Evolutionary conservation across 2,329 filamentous ascomycete species (phyloP).

Genomic region (Delphinella strobiligena): DNA sequence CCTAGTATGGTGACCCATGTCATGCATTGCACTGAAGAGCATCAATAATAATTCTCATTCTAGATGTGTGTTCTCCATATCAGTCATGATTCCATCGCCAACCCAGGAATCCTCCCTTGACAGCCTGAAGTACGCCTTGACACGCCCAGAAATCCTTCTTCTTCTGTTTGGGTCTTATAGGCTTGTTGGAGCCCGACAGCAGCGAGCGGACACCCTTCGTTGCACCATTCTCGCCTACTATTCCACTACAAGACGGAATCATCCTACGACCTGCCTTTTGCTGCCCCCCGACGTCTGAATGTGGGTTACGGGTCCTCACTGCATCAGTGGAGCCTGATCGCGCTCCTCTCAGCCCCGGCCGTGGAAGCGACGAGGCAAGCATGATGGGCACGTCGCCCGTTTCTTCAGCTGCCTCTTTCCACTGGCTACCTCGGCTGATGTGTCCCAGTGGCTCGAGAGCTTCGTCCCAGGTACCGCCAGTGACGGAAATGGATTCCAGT

Average conservation of each 20-base stretch:
- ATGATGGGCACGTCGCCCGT: constrained; percentile 9
- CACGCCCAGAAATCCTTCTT: background rate
- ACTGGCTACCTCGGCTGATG: background rate
- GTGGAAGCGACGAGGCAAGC: constrained; percentile 2
- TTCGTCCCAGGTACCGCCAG: constrained; percentile 67
- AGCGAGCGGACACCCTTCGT: background rate
- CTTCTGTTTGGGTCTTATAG: background rate
- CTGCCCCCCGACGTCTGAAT: no score
- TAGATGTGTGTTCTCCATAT: no score
- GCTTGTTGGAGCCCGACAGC: background rate
- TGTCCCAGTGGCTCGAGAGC: constrained; percentile 59
- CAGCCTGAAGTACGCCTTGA: background rate
- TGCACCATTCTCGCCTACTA: background rate
- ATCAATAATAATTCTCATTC: no score
- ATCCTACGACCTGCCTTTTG: no score
- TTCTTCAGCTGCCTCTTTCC: constrained; percentile 1
- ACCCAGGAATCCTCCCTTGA: background rate
- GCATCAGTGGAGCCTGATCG: background rate
- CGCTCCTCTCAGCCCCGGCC: background rate
- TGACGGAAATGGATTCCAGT: constrained; percentile 63
- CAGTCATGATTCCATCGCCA: no score
- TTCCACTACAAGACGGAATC: no score
- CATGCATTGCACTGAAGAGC: no score
- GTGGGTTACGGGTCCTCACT: background rate
- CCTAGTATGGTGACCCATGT: no score